Base-by-base conservation (phyloP, 176 grass and related monocot species). In the Rhynchospora tenuis region DNA sequence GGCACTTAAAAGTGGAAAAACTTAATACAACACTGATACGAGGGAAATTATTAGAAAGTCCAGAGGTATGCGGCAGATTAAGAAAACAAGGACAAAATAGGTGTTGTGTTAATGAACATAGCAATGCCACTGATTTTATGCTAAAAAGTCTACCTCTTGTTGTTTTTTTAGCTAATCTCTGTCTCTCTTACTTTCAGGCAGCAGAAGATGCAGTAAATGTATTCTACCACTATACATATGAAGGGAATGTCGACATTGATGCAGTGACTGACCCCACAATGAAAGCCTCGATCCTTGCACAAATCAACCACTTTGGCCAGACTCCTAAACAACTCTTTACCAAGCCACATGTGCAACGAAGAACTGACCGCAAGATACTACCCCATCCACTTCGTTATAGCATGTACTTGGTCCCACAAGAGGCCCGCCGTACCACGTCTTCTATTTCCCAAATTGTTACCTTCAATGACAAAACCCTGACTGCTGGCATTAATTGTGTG, bases 271-370 rank as follows among this genome's bases (percentile, higher is more conserved):
- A 99, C 84, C 97, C 89, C 80, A 99, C 97, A 17, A 96, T 99
- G 97, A 99, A 99, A 89, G 97, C 97, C 87, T 99, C 97, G 11
- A 99, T 99, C 83, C 87, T 99, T 63, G 97, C 97, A 77, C 97
- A 99, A 87, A 99, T 99, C 58, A 99, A 99, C 88, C 97, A 99
- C 87, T 99, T 99, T 78, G 97, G 97, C 80, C 97, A 99, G 89
- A 99, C 97, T 46, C 97, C 97, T 17, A 99, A 99, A 84, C 97
- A 99, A 80, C 84, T 99, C 71, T 99, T 99, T 82, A 90, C 82
- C 60, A 99, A 96, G 72, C 86, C 97, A 50, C 97, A 99, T 81
- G 87, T 84, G 63, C 92, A 99, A 87, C 70, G 97, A 64, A 86
- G 91, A 46, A 95, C 91, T 22, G 97, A 99, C 83, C 91, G 88